Conservation (phyloP, 2,329 filamentous ascomycete species). For the Botrytis cinerea region DNA sequence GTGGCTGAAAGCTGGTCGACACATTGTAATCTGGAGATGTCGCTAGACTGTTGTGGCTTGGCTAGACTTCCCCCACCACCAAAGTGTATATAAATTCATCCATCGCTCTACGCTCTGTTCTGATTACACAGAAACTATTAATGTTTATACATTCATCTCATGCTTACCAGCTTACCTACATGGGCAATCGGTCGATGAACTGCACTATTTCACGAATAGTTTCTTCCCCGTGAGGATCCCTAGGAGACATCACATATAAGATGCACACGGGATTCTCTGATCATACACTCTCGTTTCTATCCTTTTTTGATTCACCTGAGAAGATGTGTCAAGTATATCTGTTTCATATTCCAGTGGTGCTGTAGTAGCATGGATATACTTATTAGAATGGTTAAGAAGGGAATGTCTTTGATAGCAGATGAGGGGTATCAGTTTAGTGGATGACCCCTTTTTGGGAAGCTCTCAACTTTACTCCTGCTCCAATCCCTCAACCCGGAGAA, state of each 20-base stretch:
- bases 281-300: background rate
- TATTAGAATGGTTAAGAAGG: background rate
- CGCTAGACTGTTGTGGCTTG: conserved; percentile 4
- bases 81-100: background rate
- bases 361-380: background rate
- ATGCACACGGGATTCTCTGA: background rate
- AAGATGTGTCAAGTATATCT: background rate
- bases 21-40: conserved; percentile 9
- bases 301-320: background rate
- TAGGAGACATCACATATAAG: background rate
- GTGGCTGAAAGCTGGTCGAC: conserved; percentile 10
- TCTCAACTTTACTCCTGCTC: background rate
- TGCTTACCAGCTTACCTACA: background rate
- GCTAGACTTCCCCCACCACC: background rate
- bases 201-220: background rate
- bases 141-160: background rate
- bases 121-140: background rate
- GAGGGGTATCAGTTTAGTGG: background rate
- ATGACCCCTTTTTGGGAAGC: background rate
- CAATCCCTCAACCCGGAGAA: background rate
- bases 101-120: background rate
- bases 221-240: background rate
- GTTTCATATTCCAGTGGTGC: background rate
- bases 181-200: background rate
- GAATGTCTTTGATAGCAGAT: background rate